Conservation (phyloP, 1,284 basidiomycete genomes). For the Ustilago loliicola region DNA sequence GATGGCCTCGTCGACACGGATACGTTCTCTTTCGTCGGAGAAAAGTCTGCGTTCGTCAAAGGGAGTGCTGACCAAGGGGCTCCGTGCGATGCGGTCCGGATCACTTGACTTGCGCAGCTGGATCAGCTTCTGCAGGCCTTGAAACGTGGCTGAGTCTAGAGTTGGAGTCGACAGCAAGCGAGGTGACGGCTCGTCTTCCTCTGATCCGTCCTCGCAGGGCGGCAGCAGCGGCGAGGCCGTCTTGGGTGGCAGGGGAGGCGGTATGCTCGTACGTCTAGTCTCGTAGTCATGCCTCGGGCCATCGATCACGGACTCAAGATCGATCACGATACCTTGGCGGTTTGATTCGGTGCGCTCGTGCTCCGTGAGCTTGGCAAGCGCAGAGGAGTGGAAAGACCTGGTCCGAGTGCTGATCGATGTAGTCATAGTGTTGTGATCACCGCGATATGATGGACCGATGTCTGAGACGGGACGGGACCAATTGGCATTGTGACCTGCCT, state of each 20-base stretch:
- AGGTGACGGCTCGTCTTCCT: background rate
- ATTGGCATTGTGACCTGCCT: slow-evolving; percentile 3
- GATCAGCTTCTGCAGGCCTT: background rate
- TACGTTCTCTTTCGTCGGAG: slow-evolving; percentile 15
- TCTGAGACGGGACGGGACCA: slow-evolving; percentile 19
- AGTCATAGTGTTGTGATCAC: background rate
- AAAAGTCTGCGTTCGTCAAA: slow-evolving; percentile 9
- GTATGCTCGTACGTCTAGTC: background rate
- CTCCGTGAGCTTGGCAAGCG: background rate
- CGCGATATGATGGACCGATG: background rate
- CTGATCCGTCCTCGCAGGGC: background rate
- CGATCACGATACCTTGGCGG: slow-evolving; percentile 17
- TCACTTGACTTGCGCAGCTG: slow-evolving; percentile 6
- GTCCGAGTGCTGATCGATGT: background rate
- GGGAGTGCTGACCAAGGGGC: background rate
- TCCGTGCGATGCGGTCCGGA: background rate
- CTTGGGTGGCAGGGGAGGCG: slow-evolving; percentile 3
- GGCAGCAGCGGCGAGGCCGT: background rate
- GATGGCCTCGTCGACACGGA: slow-evolving; percentile 29
- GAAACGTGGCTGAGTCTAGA: too few relatives aligned
- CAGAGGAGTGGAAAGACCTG: slow-evolving; percentile 11
- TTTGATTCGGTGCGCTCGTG: background rate
- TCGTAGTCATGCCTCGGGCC: background rate
- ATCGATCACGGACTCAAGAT: slow-evolving; percentile 16
- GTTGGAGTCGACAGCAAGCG: background rate